Base-by-base conservation (phyloP, 805 yeast genomes). In the Yamadazyma scolyti region DNA sequence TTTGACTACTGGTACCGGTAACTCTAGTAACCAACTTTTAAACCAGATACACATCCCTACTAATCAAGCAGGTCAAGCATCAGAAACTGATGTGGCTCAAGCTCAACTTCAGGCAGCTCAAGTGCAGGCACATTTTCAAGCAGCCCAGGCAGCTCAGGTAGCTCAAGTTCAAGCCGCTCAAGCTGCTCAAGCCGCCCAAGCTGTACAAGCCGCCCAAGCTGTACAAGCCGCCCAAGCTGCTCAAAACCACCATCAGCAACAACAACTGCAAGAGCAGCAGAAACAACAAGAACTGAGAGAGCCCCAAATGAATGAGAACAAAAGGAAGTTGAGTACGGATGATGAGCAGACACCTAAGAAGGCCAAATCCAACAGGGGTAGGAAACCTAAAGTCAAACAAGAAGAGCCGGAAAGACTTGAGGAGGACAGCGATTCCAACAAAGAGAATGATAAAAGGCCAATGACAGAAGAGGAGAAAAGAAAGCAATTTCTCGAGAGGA, bases 401-500 rank as follows among this genome's bases (percentile, higher is more conserved):
- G 31, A 28, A 26, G 30, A 31, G n/a, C 11, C 21, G 2, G 37
- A 20, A 11, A 25, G 9, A 16, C 9, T 32, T 5, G 20, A 46
- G 30, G 34, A 37, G 32, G 25, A 28, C 34, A 15, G 30, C 8
- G 26, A 30, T 9, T n/a, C 30, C 5, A 33, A 28, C 8, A 41
- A 37, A 21, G 36, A 36, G 16, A 29, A 30, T 15, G 25, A 21
- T 9, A 35, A 30, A 26, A 35, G 39, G 26, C 30, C 34, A 9
- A 27, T 33, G 30, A 37, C 50, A 9, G 61, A 60, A 27, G 62
- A 49, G 17, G 63, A 58, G 9, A 87, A 84, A 50, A 73, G 89
- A 41, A 77, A 71, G 52, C 80, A 68, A 50, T 90, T 77, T 48
- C 58, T 93, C 42, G 98, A 93, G 53, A 71, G 97, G 41, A 93